Evolutionary conservation across 768 basidiomycete species (phyloP).

Genomic region (Hortiboletus campestris): DNA sequence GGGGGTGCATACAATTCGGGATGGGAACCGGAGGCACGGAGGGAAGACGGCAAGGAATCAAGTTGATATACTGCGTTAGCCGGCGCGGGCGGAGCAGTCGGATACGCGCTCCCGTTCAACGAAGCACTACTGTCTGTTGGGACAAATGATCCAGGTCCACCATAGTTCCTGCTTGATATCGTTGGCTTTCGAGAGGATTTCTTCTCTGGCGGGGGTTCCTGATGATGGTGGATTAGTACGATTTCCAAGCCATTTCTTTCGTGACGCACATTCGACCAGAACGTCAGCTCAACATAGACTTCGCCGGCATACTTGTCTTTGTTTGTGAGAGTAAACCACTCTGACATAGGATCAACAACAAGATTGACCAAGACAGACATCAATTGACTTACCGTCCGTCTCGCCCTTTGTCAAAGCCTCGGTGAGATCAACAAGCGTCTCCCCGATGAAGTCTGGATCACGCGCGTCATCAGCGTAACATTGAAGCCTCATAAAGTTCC

Average conservation of each 20-base stretch:
- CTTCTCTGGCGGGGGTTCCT: conserved; percentile 82
- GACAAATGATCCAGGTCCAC: conserved; percentile 74
- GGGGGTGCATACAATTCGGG: conserved; percentile 73
- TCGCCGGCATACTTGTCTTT: conserved; percentile 96
- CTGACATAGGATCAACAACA: conserved; percentile 42
- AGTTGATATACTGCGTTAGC: conserved; percentile 37
- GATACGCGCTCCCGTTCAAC: conserved; percentile 22
- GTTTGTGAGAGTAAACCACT: conserved; percentile 89
- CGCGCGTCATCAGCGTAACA: conserved; percentile 95
- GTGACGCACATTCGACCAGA: conserved; percentile 83
- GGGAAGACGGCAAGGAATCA: conserved; percentile 58
- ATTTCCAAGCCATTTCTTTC: background rate
- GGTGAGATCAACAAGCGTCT: conserved; percentile 81
- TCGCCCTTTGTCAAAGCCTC: conserved; percentile 93
- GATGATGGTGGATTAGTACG: conserved; percentile 5
- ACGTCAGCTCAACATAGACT: conserved; percentile 94
- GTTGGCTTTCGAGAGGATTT: conserved; percentile 50
- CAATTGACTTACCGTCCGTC: conserved; percentile 75
- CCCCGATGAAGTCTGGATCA: conserved; percentile 96
- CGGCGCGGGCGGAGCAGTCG: conserved; percentile 4
- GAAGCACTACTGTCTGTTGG: conserved; percentile 42
- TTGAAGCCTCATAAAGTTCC: conserved; percentile 71
- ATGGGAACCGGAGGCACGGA: conserved; percentile 60
- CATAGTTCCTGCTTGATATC: conserved; percentile 61
- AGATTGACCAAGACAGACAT: background rate